Base-by-base conservation (phyloP, 495 filamentous ascomycete genomes). In the Xylaria grammica region DNA sequence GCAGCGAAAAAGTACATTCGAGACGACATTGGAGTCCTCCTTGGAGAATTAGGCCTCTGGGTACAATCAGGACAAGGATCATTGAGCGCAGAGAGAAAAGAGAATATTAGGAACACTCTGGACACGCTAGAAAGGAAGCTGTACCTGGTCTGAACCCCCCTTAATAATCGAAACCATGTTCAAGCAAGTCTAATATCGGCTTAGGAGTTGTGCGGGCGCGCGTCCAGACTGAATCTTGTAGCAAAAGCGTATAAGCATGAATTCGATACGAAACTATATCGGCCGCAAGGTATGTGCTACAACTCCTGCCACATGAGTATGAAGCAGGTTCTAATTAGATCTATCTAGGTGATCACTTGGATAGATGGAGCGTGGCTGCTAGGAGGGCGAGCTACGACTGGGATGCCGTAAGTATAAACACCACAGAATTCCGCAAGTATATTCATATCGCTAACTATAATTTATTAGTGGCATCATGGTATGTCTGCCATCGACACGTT, bases 31-130 rank as follows among this genome's bases (percentile, higher is more conserved):
- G 72, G 73, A 17, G 67, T 67, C 6, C 59, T 81, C 24, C 57
- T 79, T 9, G 69, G 69, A 53, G 69, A 68, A 2, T 42, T 78
- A 11, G 69, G 71, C 22, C 72, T 81, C 4, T 81, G 79, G 79
- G 70, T 81, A 1, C 67, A 77, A 53, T 75, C 73, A 15, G 79
- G 79, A 0, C 65, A 74, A 19, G 77, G 70, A 20, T 71, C 58
- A 32, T 60, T 70, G 45, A 69, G 59, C 53, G 69, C 71, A 1
- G 77, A 78, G 58, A 53, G 63, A 49, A 81, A 75, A 62, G 45
- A 67, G 46, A 36, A 29, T 10, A 62, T 76, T n/a, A 62, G 71
- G 20, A 57, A 66, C n/a, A 60, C 62, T 62, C 56, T 75, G 19
- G 49, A 66, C 54, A 52, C 53, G 9, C 26, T 74, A n/a, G 63